Percentiles rank a stretch among this genome's conserved stretches.
Conservation (phyloP, 108 stramenopile species). For the Epithemia pelagica region DNA sequence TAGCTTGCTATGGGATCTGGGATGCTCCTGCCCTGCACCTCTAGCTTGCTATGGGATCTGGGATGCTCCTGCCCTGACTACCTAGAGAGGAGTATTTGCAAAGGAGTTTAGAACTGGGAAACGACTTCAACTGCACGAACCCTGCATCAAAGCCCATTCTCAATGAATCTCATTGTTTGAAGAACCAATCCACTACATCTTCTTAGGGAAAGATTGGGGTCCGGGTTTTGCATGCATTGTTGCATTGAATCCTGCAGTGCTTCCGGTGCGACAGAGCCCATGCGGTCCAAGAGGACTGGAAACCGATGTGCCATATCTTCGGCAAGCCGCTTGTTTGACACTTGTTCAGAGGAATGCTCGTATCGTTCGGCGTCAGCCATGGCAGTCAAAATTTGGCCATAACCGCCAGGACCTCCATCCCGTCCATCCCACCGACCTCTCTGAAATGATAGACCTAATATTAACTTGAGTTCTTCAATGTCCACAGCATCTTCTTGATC, state of each 20-base stretch:
- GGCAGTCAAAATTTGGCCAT: slow-evolving; percentile 42
- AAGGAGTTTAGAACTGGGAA: too few species aligned
- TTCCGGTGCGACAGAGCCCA: neutral
- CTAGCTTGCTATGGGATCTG: too few species aligned
- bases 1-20: too few species aligned
- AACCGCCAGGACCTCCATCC: slow-evolving; percentile 48
- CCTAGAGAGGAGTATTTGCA: too few species aligned
- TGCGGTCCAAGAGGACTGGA: slow-evolving; percentile 17
- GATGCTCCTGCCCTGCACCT: too few species aligned
- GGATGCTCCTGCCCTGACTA: too few species aligned
- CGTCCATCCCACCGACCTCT: slow-evolving; percentile 46
- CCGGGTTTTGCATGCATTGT: slow-evolving; percentile 17
- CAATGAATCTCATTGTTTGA: slow-evolving; percentile 63
- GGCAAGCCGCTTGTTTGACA: slow-evolving; percentile 33
- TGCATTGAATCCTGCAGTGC: slow-evolving; percentile 40
- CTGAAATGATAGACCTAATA: slow-evolving; percentile 67
- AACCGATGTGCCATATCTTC: slow-evolving; percentile 53
- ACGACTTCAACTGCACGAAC: too few species aligned
- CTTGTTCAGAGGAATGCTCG: slow-evolving; percentile 36
- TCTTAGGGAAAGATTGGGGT: slow-evolving; percentile 39
- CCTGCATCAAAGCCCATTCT: slow-evolving; percentile 39
- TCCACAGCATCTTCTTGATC: slow-evolving; percentile 9
- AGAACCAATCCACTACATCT: slow-evolving; percentile 67
- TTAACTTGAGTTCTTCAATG: slow-evolving; percentile 75
- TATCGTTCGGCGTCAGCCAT: slow-evolving; percentile 71